A percentile compares a stretch with the other conserved stretches of the same genome.
Conservation (phyloP, 108 stramenopile species). For the Nitzschia sp. region DNA sequence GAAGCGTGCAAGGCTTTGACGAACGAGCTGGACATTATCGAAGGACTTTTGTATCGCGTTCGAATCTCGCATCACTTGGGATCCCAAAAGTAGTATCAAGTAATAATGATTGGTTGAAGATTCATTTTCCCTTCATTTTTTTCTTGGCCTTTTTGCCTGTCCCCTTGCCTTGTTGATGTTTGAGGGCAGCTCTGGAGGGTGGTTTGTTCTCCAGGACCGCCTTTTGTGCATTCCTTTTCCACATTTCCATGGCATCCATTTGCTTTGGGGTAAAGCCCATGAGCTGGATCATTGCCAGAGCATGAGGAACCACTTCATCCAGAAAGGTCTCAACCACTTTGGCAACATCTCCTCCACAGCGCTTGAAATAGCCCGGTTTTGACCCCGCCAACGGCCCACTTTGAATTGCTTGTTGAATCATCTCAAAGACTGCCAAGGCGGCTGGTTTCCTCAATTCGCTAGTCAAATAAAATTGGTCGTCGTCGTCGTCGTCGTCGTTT, state of each 20-base stretch:
- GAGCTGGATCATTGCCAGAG: conserved; percentile 5
- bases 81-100: neutral
- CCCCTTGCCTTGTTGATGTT: conserved; percentile 17
- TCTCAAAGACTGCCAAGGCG: conserved; percentile 44
- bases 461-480: conserved; percentile 1
- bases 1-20: conserved; percentile 13
- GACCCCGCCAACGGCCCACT: conserved; percentile 70
- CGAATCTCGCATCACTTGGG: neutral
- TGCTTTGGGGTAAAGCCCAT: conserved; percentile 67
- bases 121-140: conserved; percentile 22
- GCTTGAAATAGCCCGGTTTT: conserved; percentile 85
- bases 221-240: conserved; percentile 63
- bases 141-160: conserved; percentile 53
- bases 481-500: neutral
- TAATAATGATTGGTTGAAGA: neutral
- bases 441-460: conserved; percentile 8
- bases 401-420: conserved; percentile 74
- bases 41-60: conserved; percentile 9
- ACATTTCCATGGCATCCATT: conserved; percentile 46
- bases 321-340: conserved; percentile 53
- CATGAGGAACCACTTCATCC: conserved; percentile 29
- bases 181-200: conserved; percentile 59
- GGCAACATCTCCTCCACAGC: conserved; percentile 75
- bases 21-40: conserved; percentile 12
- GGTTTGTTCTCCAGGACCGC: conserved; percentile 46